A percentile compares a stretch with the other conserved stretches of the same genome.
Conservation (phyloP, 164 flowering plant species). For the Pachysandra terminalis region DNA sequence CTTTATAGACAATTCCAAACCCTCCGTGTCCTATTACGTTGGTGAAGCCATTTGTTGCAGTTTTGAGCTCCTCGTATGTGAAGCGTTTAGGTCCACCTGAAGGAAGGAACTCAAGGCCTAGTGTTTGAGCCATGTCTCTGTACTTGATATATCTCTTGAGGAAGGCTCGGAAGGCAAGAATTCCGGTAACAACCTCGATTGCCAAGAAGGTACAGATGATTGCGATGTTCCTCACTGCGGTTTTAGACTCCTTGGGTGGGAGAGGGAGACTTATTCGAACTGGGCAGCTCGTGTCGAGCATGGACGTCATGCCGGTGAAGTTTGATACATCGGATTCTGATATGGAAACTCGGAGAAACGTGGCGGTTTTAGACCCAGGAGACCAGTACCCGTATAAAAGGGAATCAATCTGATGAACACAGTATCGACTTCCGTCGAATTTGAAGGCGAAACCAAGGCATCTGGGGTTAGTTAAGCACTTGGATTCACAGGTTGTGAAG, state of each 20-base stretch:
- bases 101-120: slow-evolving; percentile 66
- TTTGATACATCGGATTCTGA: slow-evolving; percentile 35
- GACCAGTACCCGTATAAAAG: slow-evolving; percentile 66
- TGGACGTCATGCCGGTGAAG: slow-evolving; percentile 53
- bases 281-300: slow-evolving; percentile 54
- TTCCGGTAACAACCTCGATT: slow-evolving; percentile 58
- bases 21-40: slow-evolving; percentile 64
- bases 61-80: slow-evolving; percentile 54
- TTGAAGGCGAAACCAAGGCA: slow-evolving; percentile 58
- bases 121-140: slow-evolving; percentile 63
- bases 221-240: slow-evolving; percentile 47
- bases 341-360: slow-evolving; percentile 45
- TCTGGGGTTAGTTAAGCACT: slow-evolving; percentile 22
- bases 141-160: slow-evolving; percentile 63
- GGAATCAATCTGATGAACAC: slow-evolving; percentile 41
- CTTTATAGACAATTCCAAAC: slow-evolving; percentile 64
- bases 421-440: slow-evolving; percentile 43
- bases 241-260: slow-evolving; percentile 43
- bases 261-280: slow-evolving; percentile 48
- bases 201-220: slow-evolving; percentile 52
- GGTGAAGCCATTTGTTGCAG: slow-evolving; percentile 61
- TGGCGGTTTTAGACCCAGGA: slow-evolving; percentile 39
- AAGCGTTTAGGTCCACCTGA: slow-evolving; percentile 75
- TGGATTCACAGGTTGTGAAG: slow-evolving; percentile 24
- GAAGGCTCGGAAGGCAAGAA: slow-evolving; percentile 61